phyloP scores from a whole-genome alignment of 345 rosid species.

The Eucalyptus lansdowneana region DNA sequence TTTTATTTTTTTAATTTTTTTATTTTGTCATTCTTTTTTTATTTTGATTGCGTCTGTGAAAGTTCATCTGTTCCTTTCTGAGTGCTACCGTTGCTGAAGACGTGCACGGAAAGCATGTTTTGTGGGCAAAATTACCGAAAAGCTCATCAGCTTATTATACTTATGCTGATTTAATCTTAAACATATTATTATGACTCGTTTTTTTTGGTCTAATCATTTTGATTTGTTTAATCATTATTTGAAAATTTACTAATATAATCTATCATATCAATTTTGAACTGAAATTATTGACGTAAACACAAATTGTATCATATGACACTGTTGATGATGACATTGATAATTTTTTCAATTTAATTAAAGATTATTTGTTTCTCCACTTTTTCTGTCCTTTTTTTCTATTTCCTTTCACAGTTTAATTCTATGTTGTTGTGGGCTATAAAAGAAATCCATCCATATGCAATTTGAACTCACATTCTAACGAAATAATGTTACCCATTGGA shows the following conservation, averaged over 20 bases:
- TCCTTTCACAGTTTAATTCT: not conserved
- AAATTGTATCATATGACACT: accelerated
- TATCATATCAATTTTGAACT: not conserved
- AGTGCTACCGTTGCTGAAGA: not conserved
- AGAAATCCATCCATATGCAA: not conserved
- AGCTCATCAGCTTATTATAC: too few relatives aligned
- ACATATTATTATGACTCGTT: too few relatives aligned
- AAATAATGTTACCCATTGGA: not conserved
- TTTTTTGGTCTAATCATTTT: too few relatives aligned
- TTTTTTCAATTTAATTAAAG: too few relatives aligned
- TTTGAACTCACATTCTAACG: not conserved
- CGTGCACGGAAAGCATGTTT: not conserved
- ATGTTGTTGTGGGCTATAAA: not conserved
- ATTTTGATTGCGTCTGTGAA: not conserved
- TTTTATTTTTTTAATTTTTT: too few relatives aligned
- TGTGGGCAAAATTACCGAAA: not conserved
- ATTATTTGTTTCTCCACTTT: too few relatives aligned
- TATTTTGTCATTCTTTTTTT: not conserved
- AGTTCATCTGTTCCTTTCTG: not conserved
- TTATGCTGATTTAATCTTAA: accelerated
- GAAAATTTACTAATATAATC: too few relatives aligned
- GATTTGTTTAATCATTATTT: too few relatives aligned
- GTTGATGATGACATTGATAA: accelerated
- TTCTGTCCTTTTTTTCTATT: too few relatives aligned
- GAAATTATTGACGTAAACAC: accelerated